phyloP scores from a whole-genome alignment of 225 moss, liverwort and hornwort genomes.

The Neckera pumila region DNA sequence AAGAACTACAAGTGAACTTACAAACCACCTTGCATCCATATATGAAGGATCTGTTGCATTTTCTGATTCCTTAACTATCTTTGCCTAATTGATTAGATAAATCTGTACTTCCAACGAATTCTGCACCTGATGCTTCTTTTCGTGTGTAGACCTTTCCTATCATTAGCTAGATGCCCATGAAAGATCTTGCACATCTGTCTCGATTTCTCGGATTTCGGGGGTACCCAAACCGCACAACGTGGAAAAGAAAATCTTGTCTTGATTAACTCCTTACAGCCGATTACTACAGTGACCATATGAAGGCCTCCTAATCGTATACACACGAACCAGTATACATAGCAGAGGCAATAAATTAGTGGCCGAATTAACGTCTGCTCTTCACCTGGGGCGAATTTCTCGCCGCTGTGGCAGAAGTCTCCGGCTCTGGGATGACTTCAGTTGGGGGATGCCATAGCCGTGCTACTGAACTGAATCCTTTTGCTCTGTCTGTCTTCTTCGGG shows the following conservation, averaged over 20 bases:
- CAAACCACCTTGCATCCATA: neutral
- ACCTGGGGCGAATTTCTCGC: neutral
- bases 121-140: neutral
- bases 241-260: neutral
- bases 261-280: too few species aligned
- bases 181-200: neutral
- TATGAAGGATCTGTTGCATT: neutral
- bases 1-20: neutral
- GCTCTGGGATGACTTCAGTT: conserved; percentile 3
- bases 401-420: neutral
- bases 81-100: neutral
- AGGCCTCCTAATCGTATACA: neutral
- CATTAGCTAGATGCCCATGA: neutral
- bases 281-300: neutral
- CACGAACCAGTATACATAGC: neutral
- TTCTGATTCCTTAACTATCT: neutral
- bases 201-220: neutral
- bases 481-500: neutral
- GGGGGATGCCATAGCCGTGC: neutral
- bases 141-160: neutral
- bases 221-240: too few species aligned
- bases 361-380: neutral
- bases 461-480: neutral
- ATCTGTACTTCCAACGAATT: neutral
- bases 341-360: neutral